Evolutionary conservation across 2,329 filamentous ascomycete genomes (phyloP).

Genomic region (Penicillium crustosum): DNA sequence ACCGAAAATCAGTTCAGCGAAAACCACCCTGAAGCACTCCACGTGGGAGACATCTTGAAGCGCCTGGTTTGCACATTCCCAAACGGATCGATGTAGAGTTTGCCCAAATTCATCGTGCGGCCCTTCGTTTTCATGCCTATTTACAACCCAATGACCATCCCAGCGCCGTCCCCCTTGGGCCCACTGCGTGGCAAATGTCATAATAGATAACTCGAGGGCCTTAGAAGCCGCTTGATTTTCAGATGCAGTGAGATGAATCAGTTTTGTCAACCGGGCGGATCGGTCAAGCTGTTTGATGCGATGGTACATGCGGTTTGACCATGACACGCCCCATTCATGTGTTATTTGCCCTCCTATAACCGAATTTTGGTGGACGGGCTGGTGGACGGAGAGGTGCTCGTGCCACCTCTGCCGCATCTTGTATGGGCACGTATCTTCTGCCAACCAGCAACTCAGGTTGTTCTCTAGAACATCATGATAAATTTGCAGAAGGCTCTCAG

Average conservation of each 20-base stretch:
- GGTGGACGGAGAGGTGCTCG: background rate
- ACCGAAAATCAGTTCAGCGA: background rate
- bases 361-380: background rate
- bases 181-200: background rate
- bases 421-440: background rate
- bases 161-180: background rate
- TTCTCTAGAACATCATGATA: background rate
- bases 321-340: background rate
- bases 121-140: background rate
- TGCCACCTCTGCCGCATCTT: background rate
- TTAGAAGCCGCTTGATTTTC: background rate
- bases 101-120: background rate
- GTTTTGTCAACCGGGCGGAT: background rate
- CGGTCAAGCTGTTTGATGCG: background rate
- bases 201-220: background rate
- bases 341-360: background rate
- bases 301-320: background rate
- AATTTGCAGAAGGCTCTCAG: background rate
- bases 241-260: background rate
- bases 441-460: background rate
- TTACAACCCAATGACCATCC: background rate
- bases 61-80: background rate
- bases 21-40: background rate
- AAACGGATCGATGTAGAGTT: background rate
- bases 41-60: background rate